Evolutionary conservation across 345 rosid species (phyloP).

Genomic region (Atalantia buxifolia): DNA sequence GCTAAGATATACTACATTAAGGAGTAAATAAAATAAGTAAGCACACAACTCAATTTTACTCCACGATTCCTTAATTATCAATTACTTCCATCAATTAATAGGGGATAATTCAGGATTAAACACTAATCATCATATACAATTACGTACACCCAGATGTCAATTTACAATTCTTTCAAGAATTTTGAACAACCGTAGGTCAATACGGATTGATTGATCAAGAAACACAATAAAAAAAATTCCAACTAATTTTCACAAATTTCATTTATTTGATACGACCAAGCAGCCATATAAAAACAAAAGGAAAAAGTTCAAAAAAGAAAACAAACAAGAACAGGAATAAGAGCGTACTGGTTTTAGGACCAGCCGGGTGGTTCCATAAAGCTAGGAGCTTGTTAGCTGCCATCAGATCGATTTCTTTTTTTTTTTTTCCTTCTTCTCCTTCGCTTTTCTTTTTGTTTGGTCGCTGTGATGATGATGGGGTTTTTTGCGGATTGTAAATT

Average conservation of each 20-base stretch:
- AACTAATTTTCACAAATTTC: not conserved
- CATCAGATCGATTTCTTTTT: not conserved
- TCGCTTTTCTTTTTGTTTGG: not conserved
- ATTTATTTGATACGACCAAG: not conserved
- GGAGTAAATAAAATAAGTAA: not conserved
- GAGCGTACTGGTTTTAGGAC: constrained; percentile 43
- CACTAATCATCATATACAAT: not conserved
- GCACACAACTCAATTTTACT: not conserved
- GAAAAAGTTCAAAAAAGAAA: not conserved
- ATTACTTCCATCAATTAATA: not conserved
- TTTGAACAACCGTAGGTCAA: not conserved
- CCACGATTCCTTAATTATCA: too few species aligned
- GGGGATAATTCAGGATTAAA: not conserved
- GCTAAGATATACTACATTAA: not conserved
- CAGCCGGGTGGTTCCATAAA: constrained; percentile 50
- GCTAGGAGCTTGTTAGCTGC: constrained; percentile 36
- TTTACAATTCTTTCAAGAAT: not conserved
- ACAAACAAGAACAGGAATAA: not conserved
- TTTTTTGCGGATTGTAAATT: not conserved
- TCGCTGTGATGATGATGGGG: not conserved
- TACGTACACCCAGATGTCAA: not conserved
- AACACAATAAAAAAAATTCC: too few species aligned
- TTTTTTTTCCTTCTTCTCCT: too few species aligned
- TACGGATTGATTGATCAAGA: not conserved
- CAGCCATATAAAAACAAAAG: not conserved